Evolutionary conservation across 352 stramenopile species (phyloP), one percentile per base, ranked within the genome.

Genomic region (Globisporangium iwayamae): DNA sequence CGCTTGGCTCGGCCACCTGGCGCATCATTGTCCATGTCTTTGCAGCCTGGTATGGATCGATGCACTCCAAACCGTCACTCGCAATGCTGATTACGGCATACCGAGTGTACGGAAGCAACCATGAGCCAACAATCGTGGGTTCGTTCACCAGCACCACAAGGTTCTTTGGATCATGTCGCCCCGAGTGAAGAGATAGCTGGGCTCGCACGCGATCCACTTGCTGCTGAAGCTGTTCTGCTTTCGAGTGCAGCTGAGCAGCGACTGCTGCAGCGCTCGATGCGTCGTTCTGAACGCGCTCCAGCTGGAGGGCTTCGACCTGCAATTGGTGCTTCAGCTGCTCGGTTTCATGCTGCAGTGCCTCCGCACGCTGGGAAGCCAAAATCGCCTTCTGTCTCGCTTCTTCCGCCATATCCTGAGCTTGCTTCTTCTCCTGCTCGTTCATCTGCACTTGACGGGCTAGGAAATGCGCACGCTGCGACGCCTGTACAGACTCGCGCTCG

Each of bases 1-100:
- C 85, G 62, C 78, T 87, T 0, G 79, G 78, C 34, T 91, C 79
- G 14, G 79, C 76, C 48, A 90, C 78, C 70, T 92, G 81, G n/a
- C 75, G 79, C 55, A 89, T 73, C 56, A 73, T 74, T n/a, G 85
- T 87, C 83, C 83, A 93, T 28, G 80, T 91, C 64, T 90, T 91
- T 8, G 83, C 82, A 11, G 83, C 85, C 22, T 76, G 73, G 65
- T 80, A 93, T 46, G 83, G 76, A 53, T 93, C 84, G 53, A 93
- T 78, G 28, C 47, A 30, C 32, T 59, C 55, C 6, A 69, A 55
- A 22, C 71, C 68, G n/a, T 90, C 79, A 30, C 73, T 89, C 0
- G 83, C 79, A 32, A 90, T 88, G 43, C 83, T 88, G 48, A 94
- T 89, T 43, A 94, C 85, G 1, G 85, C 79, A 67, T 94, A 94